Conservation (phyloP, 768 basidiomycete species). For the Phanerochaete carnosa region DNA sequence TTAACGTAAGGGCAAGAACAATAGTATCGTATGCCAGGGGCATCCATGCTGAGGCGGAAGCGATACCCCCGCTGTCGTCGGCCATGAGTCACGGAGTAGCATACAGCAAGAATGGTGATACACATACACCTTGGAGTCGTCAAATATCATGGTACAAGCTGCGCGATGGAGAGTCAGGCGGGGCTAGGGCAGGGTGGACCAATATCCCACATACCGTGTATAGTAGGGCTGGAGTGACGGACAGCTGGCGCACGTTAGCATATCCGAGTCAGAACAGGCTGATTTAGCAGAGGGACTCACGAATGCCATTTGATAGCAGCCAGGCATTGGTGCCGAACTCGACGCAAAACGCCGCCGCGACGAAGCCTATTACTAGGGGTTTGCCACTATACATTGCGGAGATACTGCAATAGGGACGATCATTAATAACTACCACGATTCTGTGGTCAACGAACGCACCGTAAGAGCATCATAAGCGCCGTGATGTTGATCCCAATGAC, state of each 20-base stretch:
- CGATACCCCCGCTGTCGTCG: slow-evolving; percentile 1
- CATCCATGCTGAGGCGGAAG: slow-evolving; percentile 38
- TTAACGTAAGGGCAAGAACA: slow-evolving; percentile 32
- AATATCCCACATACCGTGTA: slow-evolving; percentile 10
- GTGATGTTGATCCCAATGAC: slow-evolving; percentile 50
- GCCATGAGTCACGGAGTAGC: neutral
- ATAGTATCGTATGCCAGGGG: slow-evolving; percentile 38
- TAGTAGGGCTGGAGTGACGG: slow-evolving; percentile 7
- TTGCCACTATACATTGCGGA: slow-evolving; percentile 27
- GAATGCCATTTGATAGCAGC: slow-evolving; percentile 47
- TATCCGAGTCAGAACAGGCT: neutral
- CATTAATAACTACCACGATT: neutral
- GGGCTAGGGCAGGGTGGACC: neutral
- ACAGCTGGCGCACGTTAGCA: slow-evolving; percentile 15
- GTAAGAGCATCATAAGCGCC: slow-evolving; percentile 57
- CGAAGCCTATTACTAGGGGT: slow-evolving; percentile 26
- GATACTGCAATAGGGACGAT: slow-evolving; percentile 16
- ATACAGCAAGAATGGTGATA: neutral
- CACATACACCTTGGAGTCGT: slow-evolving; percentile 20
- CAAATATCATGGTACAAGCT: slow-evolving; percentile 43
- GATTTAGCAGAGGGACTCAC: slow-evolving; percentile 34
- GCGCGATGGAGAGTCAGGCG: neutral
- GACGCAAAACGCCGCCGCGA: slow-evolving; percentile 33
- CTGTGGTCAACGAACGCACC: slow-evolving; percentile 27
- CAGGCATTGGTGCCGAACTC: slow-evolving; percentile 50